Evolutionary conservation across 129 eudicot species (phyloP), one percentile per base, ranked within the genome.

Genomic region (Arctium lappa): DNA sequence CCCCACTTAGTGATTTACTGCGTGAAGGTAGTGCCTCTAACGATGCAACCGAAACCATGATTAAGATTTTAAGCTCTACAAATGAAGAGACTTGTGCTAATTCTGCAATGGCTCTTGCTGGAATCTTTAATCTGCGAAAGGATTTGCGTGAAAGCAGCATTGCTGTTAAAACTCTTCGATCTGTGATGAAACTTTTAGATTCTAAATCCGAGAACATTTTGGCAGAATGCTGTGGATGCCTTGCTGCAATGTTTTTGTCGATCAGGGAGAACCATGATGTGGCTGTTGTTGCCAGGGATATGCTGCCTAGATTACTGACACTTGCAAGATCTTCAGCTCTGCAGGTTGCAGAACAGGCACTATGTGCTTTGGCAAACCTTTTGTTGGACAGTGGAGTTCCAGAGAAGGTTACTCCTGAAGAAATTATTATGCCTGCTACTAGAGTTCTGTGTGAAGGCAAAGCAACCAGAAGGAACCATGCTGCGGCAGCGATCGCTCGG

Each of bases 11-110:
- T 68, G 99, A 96, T 63, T 86, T 96, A 86, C 84, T 93, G 69
- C 91, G 93, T 77, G 99, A 96, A 84, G 99, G 99, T 22, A 93
- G 98, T 88, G 99, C 99, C 79, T 91, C 97, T 65, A 93, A 91
- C 89, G 98, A 96, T 86, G 99, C 99, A 74, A 89, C 90, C 39
- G 94, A 93, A 87, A 93, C 98, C n/a, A 93, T 96, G 96, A 86
- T 96, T 74, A 93, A 86, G 77, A 85, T 96, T 15, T 86, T 96
- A 39, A 85, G 88, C 86, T 91, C 94, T 68, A 77, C 89, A 44
- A 90, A 86, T 36, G 97, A 91, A 79, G 99, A 96, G 84, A 93
- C 98, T 39, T 97, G 91, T 82, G 95, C 97, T 1, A 93, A 88
- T 74, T 91, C 99, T 50, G 92, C 99, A 33, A 87, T 85, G 69